phyloP scores from a whole-genome alignment of 495 filamentous ascomycete genomes.

The Aspergillus wentii region DNA sequence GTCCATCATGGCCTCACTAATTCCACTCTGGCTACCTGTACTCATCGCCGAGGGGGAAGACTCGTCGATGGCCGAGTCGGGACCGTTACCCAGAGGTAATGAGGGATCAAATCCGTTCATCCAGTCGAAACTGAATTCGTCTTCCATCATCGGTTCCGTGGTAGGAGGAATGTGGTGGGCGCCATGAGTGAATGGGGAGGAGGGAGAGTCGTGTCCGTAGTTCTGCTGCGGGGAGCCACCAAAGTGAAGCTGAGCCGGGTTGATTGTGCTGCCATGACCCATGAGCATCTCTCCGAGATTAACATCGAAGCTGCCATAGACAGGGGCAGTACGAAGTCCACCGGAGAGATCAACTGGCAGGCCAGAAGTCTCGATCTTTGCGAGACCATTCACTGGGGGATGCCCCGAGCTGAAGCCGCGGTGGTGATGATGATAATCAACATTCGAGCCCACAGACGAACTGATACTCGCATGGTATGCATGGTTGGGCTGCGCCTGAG shows the following conservation, averaged over 20 bases:
- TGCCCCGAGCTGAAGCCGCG: conserved; percentile 34
- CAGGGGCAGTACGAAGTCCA: conserved; percentile 75
- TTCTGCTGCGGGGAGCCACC: conserved; percentile 74
- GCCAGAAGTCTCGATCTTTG: conserved; percentile 79
- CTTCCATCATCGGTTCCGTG: conserved; percentile 54
- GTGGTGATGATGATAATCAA: conserved; percentile 69
- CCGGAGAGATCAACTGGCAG: conserved; percentile 58
- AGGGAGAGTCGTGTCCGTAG: conserved; percentile 57
- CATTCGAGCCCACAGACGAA: conserved; percentile 58
- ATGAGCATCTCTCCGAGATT: conserved; percentile 74
- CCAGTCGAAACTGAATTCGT: conserved; percentile 81
- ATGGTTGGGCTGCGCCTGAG: conserved; percentile 40
- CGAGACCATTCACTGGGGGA: conserved; percentile 52
- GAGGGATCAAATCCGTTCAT: conserved; percentile 75
- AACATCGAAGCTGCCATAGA: conserved; percentile 60
- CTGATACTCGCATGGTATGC: conserved; percentile 63
- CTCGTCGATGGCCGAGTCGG: conserved; percentile 79
- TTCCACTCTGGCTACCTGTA: conserved; percentile 83
- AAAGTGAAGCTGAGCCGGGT: conserved; percentile 93
- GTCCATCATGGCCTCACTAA: conserved; percentile 90
- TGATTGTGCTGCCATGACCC: conserved; percentile 79
- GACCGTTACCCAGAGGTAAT: conserved; percentile 62
- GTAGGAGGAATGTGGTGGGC: conserved; percentile 52
- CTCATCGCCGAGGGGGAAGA: conserved; percentile 95
- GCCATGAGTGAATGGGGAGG: conserved; percentile 67